Conservation (phyloP, 352 stramenopile species). For the Blastocystis hominis region DNA sequence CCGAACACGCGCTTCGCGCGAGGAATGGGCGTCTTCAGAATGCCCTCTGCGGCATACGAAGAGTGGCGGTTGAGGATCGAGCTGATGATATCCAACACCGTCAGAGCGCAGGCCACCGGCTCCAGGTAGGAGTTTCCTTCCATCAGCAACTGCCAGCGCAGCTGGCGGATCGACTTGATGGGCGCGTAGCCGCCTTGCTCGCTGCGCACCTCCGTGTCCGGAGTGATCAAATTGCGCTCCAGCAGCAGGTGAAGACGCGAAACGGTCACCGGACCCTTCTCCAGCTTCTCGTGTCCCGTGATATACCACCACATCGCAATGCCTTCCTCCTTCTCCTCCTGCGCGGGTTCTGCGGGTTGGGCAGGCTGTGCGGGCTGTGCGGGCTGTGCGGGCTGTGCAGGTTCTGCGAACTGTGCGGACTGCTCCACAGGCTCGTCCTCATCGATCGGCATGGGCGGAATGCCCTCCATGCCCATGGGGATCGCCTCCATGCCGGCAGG, state of each 20-base stretch:
- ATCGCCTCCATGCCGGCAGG: neutral
- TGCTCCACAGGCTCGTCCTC: neutral
- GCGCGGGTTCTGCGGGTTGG: neutral
- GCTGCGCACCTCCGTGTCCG: conserved; percentile 62
- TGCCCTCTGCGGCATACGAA: conserved; percentile 64
- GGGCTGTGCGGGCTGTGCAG: neutral
- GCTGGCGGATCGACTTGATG: conserved; percentile 65
- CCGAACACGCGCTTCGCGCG: conserved; percentile 65
- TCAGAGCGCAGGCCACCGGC: conserved; percentile 63
- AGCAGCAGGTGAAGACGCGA: conserved; percentile 13
- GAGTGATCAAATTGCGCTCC: conserved; percentile 40
- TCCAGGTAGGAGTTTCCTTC: conserved; percentile 30
- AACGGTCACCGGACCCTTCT: conserved; percentile 60
- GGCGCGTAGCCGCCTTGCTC: conserved; percentile 66
- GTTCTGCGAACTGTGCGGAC: neutral
- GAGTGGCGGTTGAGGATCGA: conserved; percentile 65
- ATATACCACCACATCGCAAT: conserved; percentile 46
- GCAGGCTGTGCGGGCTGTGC: neutral
- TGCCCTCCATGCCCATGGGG: neutral
- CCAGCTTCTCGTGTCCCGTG: conserved; percentile 52
- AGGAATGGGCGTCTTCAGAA: conserved; percentile 68
- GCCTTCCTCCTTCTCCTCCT: conserved; percentile 45
- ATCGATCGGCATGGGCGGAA: neutral
- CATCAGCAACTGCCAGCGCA: conserved; percentile 65
- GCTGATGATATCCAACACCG: conserved; percentile 64